A percentile compares a stretch with the other conserved stretches of the same genome.
Conservation (phyloP, 164 flowering plant genomes). For the Dillenia suffruticosa region DNA sequence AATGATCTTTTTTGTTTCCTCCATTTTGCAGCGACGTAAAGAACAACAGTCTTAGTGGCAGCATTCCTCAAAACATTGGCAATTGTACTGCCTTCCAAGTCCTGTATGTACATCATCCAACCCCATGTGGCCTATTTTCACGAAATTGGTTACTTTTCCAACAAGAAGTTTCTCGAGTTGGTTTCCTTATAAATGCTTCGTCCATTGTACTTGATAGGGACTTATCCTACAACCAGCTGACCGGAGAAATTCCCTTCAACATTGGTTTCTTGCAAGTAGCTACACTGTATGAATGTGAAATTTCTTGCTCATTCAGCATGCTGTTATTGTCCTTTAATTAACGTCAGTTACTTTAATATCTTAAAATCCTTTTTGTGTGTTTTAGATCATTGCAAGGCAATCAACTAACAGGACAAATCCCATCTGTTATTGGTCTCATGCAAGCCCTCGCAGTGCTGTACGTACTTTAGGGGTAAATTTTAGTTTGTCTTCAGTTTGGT, state of each 20-base stretch:
- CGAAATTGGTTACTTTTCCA: not conserved
- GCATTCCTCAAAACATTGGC: constrained; percentile 78
- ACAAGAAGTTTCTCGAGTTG: not conserved
- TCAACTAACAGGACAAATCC: constrained; percentile 69
- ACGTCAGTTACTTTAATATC: not conserved
- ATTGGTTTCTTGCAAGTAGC: constrained; percentile 98
- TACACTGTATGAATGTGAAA: constrained; percentile 62
- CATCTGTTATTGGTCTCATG: constrained; percentile 93
- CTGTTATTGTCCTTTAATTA: not conserved
- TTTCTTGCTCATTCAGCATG: not conserved
- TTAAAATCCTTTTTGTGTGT: not conserved
- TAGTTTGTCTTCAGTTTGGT: not conserved
- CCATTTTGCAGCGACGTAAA: constrained; percentile 70
- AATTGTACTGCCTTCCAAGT: constrained; percentile 96
- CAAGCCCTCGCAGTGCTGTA: constrained; percentile 99
- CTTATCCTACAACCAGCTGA: constrained; percentile 75
- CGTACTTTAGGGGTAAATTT: constrained; percentile 20
- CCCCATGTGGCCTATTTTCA: not conserved
- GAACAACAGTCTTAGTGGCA: constrained; percentile 91
- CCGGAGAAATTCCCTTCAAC: constrained; percentile 95
- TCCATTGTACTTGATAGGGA: constrained; percentile 36
- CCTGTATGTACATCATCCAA: constrained; percentile 59
- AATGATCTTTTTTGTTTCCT: not conserved
- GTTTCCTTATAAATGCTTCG: not conserved
- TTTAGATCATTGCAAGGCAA: constrained; percentile 89